These are phyloP conservation scores for Neurospora sp. DNA, from an alignment of 2,329 filamentous ascomycete species.

Conservation along the genomic window DNA sequence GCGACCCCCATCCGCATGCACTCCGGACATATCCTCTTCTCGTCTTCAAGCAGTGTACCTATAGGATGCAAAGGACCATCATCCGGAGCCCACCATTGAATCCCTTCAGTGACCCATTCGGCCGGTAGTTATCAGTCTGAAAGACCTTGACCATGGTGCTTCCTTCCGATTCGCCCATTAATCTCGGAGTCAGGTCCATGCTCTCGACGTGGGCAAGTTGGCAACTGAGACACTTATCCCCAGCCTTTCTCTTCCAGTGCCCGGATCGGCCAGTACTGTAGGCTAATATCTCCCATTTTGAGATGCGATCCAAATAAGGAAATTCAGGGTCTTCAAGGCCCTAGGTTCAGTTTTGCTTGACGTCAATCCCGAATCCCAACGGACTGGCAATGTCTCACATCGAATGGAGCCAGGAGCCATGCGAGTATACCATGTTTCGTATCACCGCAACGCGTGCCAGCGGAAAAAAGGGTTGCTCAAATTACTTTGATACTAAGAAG, in stretches of 20 bases:
- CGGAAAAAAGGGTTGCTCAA: neutral
- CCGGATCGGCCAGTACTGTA: neutral
- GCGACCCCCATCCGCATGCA: neutral
- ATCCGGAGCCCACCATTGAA: neutral
- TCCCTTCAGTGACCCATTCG: neutral
- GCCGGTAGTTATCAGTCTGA: neutral
- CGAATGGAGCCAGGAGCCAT: neutral
- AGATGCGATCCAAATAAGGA: neutral
- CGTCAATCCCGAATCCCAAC: neutral
- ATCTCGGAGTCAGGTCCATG: neutral
- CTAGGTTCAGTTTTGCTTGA: neutral
- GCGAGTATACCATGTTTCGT: neutral
- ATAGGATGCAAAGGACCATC: neutral
- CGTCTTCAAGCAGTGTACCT: neutral
- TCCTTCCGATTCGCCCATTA: neutral
- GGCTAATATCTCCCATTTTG: neutral
- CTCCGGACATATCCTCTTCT: neutral
- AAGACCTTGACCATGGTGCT: neutral
- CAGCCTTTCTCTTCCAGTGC: neutral
- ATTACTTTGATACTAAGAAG: neutral
- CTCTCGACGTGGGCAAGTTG: neutral
- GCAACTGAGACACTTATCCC: neutral
- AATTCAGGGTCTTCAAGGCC: neutral
- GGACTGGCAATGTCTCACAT: neutral
- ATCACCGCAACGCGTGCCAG: neutral